phyloP scores from a whole-genome alignment of 2,329 filamentous ascomycete species.

The Colletotrichum liriopes region DNA sequence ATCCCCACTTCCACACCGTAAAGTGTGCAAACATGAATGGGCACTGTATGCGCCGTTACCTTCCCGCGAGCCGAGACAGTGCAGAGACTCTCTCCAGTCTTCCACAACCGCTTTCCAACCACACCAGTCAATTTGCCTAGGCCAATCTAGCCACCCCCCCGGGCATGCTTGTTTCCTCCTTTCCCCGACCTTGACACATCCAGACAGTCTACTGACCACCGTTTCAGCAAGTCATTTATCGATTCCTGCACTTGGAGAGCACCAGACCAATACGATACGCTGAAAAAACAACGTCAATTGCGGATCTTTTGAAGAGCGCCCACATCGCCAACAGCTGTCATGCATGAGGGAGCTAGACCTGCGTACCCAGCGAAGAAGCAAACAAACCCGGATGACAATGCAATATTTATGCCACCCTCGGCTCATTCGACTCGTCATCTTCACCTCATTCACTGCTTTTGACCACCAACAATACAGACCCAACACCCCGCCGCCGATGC shows the following conservation, averaged over 20 bases:
- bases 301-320: neutral
- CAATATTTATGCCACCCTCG: constrained; percentile 14
- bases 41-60: no score
- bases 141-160: neutral
- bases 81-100: neutral
- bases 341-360: constrained; percentile 19
- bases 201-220: neutral
- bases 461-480: constrained; percentile 9
- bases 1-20: constrained; percentile 37
- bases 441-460: constrained; percentile 1
- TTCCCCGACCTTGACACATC: neutral
- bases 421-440: constrained; percentile 24
- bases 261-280: neutral
- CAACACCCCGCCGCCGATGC: neutral
- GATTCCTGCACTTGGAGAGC: neutral
- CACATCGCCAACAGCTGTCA: constrained; percentile 8
- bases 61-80: constrained; percentile 20
- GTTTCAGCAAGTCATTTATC: constrained; percentile 5
- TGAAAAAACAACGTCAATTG: neutral
- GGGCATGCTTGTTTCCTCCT: constrained; percentile 38
- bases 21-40: neutral
- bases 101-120: constrained; percentile 13
- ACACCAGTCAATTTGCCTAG: neutral
- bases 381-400: constrained; percentile 12
- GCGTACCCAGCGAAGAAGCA: constrained; percentile 24